Evolutionary conservation across 805 yeast species (phyloP).

Genomic region (Saccharomycopsis fibuligera): DNA sequence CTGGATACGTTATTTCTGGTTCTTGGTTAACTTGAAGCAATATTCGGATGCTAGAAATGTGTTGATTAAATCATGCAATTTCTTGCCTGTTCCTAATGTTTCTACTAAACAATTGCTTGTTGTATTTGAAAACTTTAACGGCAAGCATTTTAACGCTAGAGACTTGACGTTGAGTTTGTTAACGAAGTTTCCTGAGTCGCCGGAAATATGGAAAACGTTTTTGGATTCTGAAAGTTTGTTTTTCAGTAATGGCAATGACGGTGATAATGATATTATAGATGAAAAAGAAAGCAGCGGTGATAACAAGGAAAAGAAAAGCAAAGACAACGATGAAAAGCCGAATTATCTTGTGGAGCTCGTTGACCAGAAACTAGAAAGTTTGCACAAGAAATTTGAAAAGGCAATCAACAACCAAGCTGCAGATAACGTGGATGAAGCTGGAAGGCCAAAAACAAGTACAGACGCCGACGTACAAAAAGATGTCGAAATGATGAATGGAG

Average conservation of each 20-base stretch:
- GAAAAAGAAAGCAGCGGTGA: background rate
- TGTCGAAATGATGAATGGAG: too few species aligned
- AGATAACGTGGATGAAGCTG: too few species aligned
- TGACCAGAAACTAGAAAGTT: constrained; percentile 2
- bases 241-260: constrained; percentile 2
- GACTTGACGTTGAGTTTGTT: constrained; percentile 9
- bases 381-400: background rate
- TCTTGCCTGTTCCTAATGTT: constrained; percentile 18
- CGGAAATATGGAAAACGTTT: constrained; percentile 16
- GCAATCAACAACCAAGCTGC: too few species aligned
- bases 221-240: constrained; percentile 16
- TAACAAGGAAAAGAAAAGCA: background rate
- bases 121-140: constrained; percentile 11
- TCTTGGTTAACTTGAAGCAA: constrained; percentile 29
- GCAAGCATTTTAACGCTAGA: constrained; percentile 10
- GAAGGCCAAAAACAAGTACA: too few species aligned
- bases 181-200: constrained; percentile 12
- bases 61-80: constrained; percentile 32
- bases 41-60: constrained; percentile 34
- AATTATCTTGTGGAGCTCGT: constrained; percentile 10
- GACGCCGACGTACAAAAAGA: too few species aligned
- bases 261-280: background rate
- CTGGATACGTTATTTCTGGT: constrained; percentile 47
- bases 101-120: constrained; percentile 13
- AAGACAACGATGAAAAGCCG: too few species aligned